These are phyloP conservation scores for Candida tetrigidarum DNA, from an alignment of 1,139 yeast species.

Conservation along the genomic window DNA sequence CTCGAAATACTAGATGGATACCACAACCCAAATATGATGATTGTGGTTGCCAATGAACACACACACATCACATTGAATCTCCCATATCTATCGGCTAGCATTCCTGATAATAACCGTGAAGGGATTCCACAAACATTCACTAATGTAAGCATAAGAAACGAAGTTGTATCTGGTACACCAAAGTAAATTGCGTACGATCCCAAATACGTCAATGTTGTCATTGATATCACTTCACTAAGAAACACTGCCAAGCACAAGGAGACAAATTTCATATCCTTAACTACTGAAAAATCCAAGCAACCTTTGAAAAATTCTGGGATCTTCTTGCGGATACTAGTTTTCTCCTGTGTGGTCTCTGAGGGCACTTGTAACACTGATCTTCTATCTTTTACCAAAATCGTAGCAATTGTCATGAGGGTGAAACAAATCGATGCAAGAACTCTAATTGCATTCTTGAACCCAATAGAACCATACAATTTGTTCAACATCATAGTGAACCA, in stretches of 20 bases:
- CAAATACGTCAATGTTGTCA: constrained; percentile 55
- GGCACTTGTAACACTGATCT: constrained; percentile 16
- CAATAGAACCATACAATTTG: constrained; percentile 46
- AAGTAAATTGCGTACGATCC: constrained; percentile 52
- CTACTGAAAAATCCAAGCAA: constrained; percentile 43
- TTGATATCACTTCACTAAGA: constrained; percentile 51
- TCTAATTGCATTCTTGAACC: constrained; percentile 67
- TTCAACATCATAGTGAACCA: constrained; percentile 60
- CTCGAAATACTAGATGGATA: constrained; percentile 36
- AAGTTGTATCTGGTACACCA: constrained; percentile 41
- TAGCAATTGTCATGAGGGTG: constrained; percentile 39
- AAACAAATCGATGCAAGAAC: constrained; percentile 55
- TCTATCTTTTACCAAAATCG: constrained; percentile 49
- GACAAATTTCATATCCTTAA: constrained; percentile 44
- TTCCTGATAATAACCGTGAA: constrained; percentile 51
- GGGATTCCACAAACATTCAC: constrained; percentile 52
- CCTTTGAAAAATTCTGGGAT: constrained; percentile 24
- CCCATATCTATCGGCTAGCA: constrained; percentile 52
- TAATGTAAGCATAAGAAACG: constrained; percentile 50
- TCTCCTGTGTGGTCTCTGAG: neutral
- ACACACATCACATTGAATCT: constrained; percentile 55
- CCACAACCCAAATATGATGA: constrained; percentile 50
- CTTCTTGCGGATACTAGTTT: neutral
- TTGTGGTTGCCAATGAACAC: constrained; percentile 38
- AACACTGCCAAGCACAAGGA: constrained; percentile 46